phyloP scores from a whole-genome alignment of 768 basidiomycete genomes.

The Tephrocybe sp. region DNA sequence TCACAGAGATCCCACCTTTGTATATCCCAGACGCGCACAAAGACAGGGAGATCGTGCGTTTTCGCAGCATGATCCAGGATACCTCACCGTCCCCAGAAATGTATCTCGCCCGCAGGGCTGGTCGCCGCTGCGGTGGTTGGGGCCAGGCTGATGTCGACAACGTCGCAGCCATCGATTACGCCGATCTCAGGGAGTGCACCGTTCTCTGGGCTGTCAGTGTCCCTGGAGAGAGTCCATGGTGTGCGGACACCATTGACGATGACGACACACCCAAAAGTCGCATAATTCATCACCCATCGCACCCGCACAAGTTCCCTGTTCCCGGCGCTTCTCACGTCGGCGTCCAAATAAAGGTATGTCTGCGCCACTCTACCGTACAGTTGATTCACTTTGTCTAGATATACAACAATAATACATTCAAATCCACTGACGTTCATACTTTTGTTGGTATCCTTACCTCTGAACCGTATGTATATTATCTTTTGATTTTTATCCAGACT shows the following conservation, averaged over 20 bases:
- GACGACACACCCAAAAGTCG: not conserved
- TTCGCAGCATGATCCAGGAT: constrained; percentile 82
- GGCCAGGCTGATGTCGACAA: constrained; percentile 44
- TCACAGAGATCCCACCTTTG: constrained; percentile 59
- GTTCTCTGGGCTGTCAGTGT: constrained; percentile 75
- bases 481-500: not conserved
- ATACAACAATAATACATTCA: constrained; percentile 53
- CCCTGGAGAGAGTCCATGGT: constrained; percentile 70
- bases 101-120: constrained; percentile 53
- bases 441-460: constrained; percentile 75
- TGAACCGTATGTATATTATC: constrained; percentile 52
- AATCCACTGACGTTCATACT: constrained; percentile 60
- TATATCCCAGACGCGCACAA: constrained; percentile 48
- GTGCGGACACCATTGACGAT: constrained; percentile 22
- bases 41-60: constrained; percentile 63
- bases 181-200: constrained; percentile 58
- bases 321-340: constrained; percentile 59
- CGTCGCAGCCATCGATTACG: constrained; percentile 37
- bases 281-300: constrained; percentile 15
- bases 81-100: constrained; percentile 73
- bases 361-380: not conserved
- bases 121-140: constrained; percentile 70
- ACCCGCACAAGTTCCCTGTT: constrained; percentile 67
- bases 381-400: constrained; percentile 38
- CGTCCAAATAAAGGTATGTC: constrained; percentile 65